Percentiles rank a stretch among this genome's conserved stretches.
Evolutionary conservation across 306 rosid genomes (phyloP).

Genomic region (Hippophae rhamnoides): DNA sequence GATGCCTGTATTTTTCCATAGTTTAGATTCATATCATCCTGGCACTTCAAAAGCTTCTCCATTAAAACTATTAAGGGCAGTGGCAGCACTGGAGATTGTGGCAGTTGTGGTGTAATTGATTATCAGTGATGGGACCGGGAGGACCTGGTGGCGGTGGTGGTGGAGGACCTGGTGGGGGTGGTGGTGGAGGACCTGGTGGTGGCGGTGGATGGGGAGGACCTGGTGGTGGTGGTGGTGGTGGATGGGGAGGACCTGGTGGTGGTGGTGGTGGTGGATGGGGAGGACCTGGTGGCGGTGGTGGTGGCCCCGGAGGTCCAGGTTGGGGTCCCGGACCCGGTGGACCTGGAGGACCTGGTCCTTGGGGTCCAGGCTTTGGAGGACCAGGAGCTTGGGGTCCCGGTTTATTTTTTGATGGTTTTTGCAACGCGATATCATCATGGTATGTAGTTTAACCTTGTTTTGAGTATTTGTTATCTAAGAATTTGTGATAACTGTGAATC

Average conservation of each 20-base stretch:
- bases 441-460: constrained; percentile 11
- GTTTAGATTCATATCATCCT: constrained; percentile 2
- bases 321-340: constrained; percentile 20
- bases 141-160: constrained; percentile 13
- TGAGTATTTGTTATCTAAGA: neutral
- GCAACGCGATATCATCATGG: constrained; percentile 51
- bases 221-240: constrained; percentile 12
- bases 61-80: neutral
- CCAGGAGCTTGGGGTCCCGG: constrained; percentile 29
- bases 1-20: neutral
- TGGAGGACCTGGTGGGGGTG: constrained; percentile 5
- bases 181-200: constrained; percentile 18
- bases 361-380: constrained; percentile 40
- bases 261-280: constrained; percentile 10
- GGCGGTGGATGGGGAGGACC: constrained; percentile 30
- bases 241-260: constrained; percentile 18
- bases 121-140: constrained; percentile 43
- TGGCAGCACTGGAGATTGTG: neutral
- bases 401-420: constrained; percentile 43
- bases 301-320: constrained; percentile 23
- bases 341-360: neutral
- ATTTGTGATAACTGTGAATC: neutral
- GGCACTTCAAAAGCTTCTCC: constrained; percentile 4
- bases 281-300: constrained; percentile 18
- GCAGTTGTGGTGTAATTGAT: constrained; percentile 1